These are phyloP conservation scores for Albatrellus sp. DNA, from an alignment of 1,284 basidiomycete species.

Conservation along the genomic window DNA sequence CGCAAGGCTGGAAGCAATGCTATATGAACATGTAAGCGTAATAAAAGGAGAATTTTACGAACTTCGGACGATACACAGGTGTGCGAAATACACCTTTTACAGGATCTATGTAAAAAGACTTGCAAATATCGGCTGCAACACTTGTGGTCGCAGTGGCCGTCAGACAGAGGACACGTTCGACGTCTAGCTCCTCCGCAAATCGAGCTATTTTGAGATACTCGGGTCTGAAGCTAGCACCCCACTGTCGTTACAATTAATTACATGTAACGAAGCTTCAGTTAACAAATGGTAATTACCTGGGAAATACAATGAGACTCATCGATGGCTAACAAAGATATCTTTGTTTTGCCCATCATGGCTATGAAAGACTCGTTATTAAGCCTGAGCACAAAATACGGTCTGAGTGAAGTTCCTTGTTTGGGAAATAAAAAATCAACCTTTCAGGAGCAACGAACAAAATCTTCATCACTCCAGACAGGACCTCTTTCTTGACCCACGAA, in stretches of 20 bases:
- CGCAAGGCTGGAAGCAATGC: constrained; percentile 29
- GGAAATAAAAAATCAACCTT: constrained; percentile 14
- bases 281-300: constrained; percentile 14
- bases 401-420: constrained; percentile 1
- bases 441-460: constrained; percentile 57
- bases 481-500: constrained; percentile 19
- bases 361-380: constrained; percentile 34
- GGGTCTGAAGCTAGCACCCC: constrained; percentile 47
- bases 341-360: constrained; percentile 32
- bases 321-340: constrained; percentile 56
- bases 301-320: constrained; percentile 64
- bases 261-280: neutral
- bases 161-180: constrained; percentile 60
- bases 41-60: constrained; percentile 6
- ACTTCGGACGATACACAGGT: constrained; percentile 30
- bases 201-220: constrained; percentile 45
- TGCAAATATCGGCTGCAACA: constrained; percentile 56
- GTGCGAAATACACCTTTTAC: constrained; percentile 27
- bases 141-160: constrained; percentile 61
- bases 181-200: constrained; percentile 46
- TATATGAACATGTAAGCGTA: neutral
- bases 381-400: constrained; percentile 23
- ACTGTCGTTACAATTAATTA: constrained; percentile 16
- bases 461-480: constrained; percentile 22
- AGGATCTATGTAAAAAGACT: constrained; percentile 35